phyloP scores from a whole-genome alignment of 768 basidiomycete species.

The Hebeloma cylindrosporum region DNA sequence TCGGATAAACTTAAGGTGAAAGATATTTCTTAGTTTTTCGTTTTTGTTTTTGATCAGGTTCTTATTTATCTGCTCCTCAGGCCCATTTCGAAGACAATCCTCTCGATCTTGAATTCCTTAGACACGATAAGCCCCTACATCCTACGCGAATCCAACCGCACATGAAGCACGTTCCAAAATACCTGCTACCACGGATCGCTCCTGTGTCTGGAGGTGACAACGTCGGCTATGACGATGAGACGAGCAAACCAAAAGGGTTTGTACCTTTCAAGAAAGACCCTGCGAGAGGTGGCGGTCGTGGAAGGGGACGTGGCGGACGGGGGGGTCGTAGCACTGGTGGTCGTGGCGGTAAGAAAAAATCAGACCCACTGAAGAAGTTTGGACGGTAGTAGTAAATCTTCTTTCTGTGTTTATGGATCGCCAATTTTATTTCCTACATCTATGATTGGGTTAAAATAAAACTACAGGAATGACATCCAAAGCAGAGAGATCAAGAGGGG shows the following conservation, averaged over 20 bases:
- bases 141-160: conserved; percentile 88
- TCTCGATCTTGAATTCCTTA: conserved; percentile 84
- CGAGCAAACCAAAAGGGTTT: conserved; percentile 50
- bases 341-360: conserved; percentile 67
- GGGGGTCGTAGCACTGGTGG: conserved; percentile 48
- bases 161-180: conserved; percentile 94
- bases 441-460: not conserved
- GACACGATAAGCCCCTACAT: conserved; percentile 93
- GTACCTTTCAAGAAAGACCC: conserved; percentile 71
- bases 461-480: not conserved
- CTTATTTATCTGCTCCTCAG: conserved; percentile 41
- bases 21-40: not conserved
- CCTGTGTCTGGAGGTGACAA: conserved; percentile 46
- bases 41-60: not conserved
- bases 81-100: conserved; percentile 99
- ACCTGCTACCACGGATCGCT: conserved; percentile 82
- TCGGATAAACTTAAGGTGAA: conserved; percentile 94
- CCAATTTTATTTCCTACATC: not conserved
- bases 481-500: not conserved
- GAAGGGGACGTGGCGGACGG: conserved; percentile 56
- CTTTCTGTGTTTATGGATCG: not conserved
- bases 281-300: conserved; percentile 52
- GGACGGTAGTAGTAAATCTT: conserved; percentile 30
- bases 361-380: conserved; percentile 83
- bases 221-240: conserved; percentile 27